These are phyloP conservation scores for Plectranthus barbatus DNA, from an alignment of 257 asterid species.

Conservation along the genomic window DNA sequence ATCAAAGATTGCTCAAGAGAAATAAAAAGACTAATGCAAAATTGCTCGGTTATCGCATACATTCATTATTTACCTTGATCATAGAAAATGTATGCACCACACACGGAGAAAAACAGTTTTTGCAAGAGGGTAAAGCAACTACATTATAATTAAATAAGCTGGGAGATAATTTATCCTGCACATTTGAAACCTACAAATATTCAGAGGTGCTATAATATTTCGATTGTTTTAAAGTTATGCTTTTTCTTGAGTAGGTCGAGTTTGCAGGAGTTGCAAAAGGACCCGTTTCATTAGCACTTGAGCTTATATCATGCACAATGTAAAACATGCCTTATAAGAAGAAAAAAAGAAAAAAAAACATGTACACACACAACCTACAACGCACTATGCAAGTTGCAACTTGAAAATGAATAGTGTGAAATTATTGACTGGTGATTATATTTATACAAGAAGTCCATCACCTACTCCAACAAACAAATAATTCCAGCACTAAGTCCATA, in stretches of 20 bases:
- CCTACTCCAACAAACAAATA: conserved; percentile 16
- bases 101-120: too few relatives aligned
- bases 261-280: not conserved
- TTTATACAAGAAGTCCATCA: not conserved
- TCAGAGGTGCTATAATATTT: not conserved
- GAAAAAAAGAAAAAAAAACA: not conserved
- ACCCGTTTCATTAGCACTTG: not conserved
- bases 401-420: not conserved
- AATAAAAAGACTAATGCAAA: conserved; percentile 4
- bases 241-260: too few relatives aligned
- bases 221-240: not conserved
- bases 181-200: not conserved
- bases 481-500: not conserved
- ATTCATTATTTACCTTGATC: not conserved
- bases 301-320: not conserved
- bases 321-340: not conserved
- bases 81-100: not conserved
- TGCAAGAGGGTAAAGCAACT: not conserved
- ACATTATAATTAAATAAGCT: not conserved
- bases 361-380: not conserved
- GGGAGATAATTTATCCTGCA: not conserved
- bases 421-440: not conserved
- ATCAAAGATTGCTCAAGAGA: not conserved
- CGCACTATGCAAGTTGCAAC: not conserved
- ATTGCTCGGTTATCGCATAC: not conserved